A percentile compares a stretch with the other conserved stretches of the same genome.
Evolutionary conservation across 1,139 yeast species (phyloP).

Genomic region (Pichia cactophila): DNA sequence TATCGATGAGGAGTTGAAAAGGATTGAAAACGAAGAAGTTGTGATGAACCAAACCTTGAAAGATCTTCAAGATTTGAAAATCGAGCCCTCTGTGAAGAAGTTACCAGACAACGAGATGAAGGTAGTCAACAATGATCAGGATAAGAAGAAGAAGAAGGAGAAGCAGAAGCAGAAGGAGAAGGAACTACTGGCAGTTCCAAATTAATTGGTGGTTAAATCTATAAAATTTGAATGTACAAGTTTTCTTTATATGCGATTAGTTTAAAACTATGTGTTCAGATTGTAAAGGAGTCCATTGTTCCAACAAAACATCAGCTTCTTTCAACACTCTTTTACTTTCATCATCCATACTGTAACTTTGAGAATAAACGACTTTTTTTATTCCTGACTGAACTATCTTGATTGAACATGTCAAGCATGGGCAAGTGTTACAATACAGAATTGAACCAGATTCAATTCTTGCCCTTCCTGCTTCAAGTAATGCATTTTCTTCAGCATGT

Average conservation of each 20-base stretch:
- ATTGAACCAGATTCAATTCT: constrained; percentile 59
- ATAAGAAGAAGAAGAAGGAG: too few relatives aligned
- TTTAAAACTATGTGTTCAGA: constrained; percentile 12
- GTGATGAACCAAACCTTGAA: background rate
- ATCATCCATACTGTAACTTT: constrained; percentile 85
- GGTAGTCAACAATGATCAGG: too few relatives aligned
- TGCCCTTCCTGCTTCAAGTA: constrained; percentile 88
- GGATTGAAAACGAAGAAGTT: background rate
- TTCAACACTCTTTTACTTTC: constrained; percentile 61
- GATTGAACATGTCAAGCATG: constrained; percentile 91
- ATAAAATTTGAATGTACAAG: too few relatives aligned
- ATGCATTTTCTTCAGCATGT: constrained; percentile 96
- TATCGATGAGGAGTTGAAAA: constrained; percentile 21
- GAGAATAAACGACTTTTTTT: constrained; percentile 87
- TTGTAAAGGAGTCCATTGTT: constrained; percentile 67
- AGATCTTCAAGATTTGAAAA: background rate
- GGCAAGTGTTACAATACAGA: constrained; percentile 92
- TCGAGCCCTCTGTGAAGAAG: constrained; percentile 14
- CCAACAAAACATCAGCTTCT: constrained; percentile 63
- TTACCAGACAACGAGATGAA: background rate
- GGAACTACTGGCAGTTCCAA: background rate
- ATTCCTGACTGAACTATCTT: constrained; percentile 93
- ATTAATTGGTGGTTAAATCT: background rate
- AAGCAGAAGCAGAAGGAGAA: background rate
- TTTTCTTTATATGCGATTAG: background rate